Conservation (phyloP, 1,284 basidiomycete species). For the Tilletia setariae region DNA sequence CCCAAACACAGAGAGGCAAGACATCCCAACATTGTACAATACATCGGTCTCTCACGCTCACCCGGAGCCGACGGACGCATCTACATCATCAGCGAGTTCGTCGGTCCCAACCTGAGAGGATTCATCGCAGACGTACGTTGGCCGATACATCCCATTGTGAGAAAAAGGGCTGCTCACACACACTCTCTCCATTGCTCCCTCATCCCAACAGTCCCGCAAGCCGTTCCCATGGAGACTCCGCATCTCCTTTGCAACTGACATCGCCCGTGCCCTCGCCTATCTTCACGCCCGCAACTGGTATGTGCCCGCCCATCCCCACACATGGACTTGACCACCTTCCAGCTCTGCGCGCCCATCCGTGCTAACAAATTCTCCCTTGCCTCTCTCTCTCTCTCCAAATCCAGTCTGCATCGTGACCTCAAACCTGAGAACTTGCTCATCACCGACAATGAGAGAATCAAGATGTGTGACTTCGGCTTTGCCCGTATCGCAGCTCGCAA, state of each 20-base stretch:
- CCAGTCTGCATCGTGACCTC: conserved; percentile 67
- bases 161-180: background rate
- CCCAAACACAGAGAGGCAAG: conserved; percentile 66
- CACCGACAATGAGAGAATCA: conserved; percentile 85
- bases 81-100: conserved; percentile 51
- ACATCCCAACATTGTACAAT: conserved; percentile 89
- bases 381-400: conserved; percentile 39
- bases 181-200: background rate
- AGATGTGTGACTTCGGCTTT: conserved; percentile 92
- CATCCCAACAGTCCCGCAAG: conserved; percentile 24
- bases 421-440: conserved; percentile 97
- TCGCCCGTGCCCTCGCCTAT: conserved; percentile 89
- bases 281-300: conserved; percentile 76
- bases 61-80: conserved; percentile 72
- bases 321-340: too few species aligned
- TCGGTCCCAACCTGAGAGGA: conserved; percentile 42
- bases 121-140: conserved; percentile 40
- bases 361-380: conserved; percentile 62
- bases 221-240: conserved; percentile 60
- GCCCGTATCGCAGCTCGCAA: conserved; percentile 87
- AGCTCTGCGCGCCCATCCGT: too few species aligned
- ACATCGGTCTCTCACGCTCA: conserved; percentile 84
- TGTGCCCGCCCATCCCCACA: background rate
- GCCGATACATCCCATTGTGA: background rate
- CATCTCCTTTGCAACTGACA: conserved; percentile 88